phyloP scores from a whole-genome alignment of 805 yeast species.

The Zygoascus flipseniorum region DNA sequence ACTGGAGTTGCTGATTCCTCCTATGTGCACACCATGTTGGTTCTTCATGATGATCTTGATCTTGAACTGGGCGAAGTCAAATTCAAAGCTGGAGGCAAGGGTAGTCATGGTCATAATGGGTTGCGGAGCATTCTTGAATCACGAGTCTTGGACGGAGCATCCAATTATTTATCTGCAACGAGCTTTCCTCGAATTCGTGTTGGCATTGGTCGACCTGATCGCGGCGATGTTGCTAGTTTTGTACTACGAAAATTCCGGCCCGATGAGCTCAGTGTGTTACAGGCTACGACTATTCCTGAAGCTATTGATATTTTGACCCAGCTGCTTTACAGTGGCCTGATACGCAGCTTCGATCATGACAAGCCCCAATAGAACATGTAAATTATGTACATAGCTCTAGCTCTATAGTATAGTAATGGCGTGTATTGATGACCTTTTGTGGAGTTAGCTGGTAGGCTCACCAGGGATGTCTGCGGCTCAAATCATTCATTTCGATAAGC shows the following conservation, averaged over 20 bases:
- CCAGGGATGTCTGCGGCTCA: too few species aligned
- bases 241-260: constrained; percentile 50
- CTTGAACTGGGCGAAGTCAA: constrained; percentile 58
- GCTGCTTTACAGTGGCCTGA: not conserved
- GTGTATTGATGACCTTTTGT: too few species aligned
- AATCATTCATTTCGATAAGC: too few species aligned
- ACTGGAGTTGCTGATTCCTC: constrained; percentile 3
- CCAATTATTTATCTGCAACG: constrained; percentile 16
- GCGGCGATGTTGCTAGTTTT: constrained; percentile 30
- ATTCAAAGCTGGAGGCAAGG: constrained; percentile 48
- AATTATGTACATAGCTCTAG: too few species aligned
- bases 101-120: constrained; percentile 82
- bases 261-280: constrained; percentile 37
- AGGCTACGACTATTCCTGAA: constrained; percentile 34
- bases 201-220: constrained; percentile 66
- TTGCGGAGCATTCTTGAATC: constrained; percentile 49
- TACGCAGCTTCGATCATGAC: not conserved
- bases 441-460: too few species aligned
- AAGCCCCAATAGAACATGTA: not conserved
- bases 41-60: constrained; percentile 75
- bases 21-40: constrained; percentile 34
- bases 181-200: constrained; percentile 58
- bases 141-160: not conserved
- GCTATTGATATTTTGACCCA: constrained; percentile 22
- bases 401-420: too few species aligned